Evolutionary conservation across 306 rosid species (phyloP).

Genomic region (Myrica gale): DNA sequence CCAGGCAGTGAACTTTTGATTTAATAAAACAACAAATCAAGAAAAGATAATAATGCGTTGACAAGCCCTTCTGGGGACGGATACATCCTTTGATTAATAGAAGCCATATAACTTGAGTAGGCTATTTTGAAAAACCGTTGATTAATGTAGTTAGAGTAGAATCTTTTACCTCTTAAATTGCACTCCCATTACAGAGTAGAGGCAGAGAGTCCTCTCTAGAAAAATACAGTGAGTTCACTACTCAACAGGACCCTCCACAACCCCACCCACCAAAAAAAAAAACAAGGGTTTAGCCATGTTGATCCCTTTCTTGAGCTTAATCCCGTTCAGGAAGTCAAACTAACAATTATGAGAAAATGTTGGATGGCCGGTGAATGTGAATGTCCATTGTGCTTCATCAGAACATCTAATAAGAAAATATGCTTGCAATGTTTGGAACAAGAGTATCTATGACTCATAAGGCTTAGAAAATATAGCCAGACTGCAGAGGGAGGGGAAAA

Average conservation of each 20-base stretch:
- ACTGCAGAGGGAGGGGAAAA: not conserved
- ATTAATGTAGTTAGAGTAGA: not conserved
- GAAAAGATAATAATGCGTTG: no score
- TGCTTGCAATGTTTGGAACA: not conserved
- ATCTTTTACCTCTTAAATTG: not conserved
- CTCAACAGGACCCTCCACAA: not conserved
- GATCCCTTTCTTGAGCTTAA: not conserved
- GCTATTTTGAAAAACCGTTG: not conserved
- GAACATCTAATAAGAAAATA: not conserved
- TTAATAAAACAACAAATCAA: no score
- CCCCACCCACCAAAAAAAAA: no score
- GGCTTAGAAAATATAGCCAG: not conserved
- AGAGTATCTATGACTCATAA: not conserved
- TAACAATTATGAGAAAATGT: not conserved
- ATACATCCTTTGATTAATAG: not conserved
- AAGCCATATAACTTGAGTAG: not conserved
- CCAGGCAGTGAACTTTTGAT: no score
- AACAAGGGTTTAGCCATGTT: not conserved
- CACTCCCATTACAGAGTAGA: not conserved
- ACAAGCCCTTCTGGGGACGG: not conserved
- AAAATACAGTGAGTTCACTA: no score
- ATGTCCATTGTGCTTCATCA: not conserved
- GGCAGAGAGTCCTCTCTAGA: no score
- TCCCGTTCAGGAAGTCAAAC: not conserved
- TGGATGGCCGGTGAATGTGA: not conserved